Base-by-base conservation (phyloP, 345 rosid species). In the Zanthoxylum bungeanum region DNA sequence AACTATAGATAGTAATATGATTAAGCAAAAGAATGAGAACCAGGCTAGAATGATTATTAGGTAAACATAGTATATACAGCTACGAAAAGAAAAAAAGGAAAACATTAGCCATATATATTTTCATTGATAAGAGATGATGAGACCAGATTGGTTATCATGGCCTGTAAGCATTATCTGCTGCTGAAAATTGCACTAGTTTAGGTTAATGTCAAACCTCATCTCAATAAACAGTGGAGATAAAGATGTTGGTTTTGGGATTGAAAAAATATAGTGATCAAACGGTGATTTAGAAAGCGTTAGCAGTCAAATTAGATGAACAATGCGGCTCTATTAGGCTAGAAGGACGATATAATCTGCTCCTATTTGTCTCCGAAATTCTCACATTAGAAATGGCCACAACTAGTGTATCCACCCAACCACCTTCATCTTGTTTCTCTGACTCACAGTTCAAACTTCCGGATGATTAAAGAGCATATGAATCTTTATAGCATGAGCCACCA, bases 281-380 rank as follows among this genome's bases (percentile, higher is more conserved):
- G 60, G 96, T 96, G 84, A 86, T 88, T 76, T 96, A 91, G 72
- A 90, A 95, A 73, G 83, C 80, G 87, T 84, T 86, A 76, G 91
- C 75, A 55, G 89, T 87, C 86, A 91, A 68, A 85, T 91, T 89
- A 87, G 97, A 88, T 12, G 97, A 86, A 81, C 87, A 84, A 79
- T 87, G 97, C 77, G 86, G 97, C 77, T 92, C 95, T 70, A 92
- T 85, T 21, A 90, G 93, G 75, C 80, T 86, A 0, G 88, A 77
- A 2, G 96, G 94, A 64, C 88, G 80, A 75, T 91, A 86, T 57
- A 94, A 36, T 81, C 97, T 83, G 77, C 86, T 94, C 77, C 97
- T 85, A 80, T 92, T 90, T 24, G 95, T 87, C 79, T 90, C 97
- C 0, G 97, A 91, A 70, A 93, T 93, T 79, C 88, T 83, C 65